A percentile compares a stretch with the other conserved stretches of the same genome.
These are phyloP conservation scores for Cicer arietinum DNA, from an alignment of 306 rosid genomes.

Conservation along the genomic window DNA sequence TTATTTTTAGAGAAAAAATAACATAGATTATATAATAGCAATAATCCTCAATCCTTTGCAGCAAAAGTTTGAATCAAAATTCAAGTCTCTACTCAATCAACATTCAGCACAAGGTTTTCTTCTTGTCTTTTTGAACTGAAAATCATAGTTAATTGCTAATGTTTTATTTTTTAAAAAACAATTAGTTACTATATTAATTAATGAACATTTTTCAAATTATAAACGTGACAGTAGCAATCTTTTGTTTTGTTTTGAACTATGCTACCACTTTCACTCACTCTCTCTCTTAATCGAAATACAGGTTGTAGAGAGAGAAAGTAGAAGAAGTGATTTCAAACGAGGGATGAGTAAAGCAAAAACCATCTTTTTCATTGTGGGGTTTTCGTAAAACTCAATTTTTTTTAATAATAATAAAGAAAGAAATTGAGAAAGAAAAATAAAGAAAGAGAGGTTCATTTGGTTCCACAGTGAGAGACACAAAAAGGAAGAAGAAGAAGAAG, in stretches of 20 bases:
- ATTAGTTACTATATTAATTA: not conserved
- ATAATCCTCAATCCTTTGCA: not conserved
- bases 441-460: constrained; percentile 43
- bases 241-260: constrained; percentile 45
- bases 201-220: constrained; percentile 20
- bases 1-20: not conserved
- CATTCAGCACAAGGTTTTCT: not conserved
- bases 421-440: not conserved
- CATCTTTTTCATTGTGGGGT: constrained; percentile 76
- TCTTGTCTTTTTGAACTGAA: constrained; percentile 11
- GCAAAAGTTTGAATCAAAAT: constrained; percentile 36
- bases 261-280: not conserved
- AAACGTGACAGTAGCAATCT: constrained; percentile 31
- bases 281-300: constrained; percentile 34
- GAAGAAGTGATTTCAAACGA: constrained; percentile 48
- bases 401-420: not conserved
- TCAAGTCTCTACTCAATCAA: constrained; percentile 35
- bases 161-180: too few relatives aligned
- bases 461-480: constrained; percentile 50
- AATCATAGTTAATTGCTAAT: constrained; percentile 37
- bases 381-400: constrained; percentile 57
- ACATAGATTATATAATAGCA: not conserved
- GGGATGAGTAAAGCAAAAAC: constrained; percentile 79
- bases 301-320: constrained; percentile 75
- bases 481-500: constrained; percentile 36